Base-by-base conservation (phyloP, 1,284 basidiomycete species). In the Cutaneotrichosporon dermatis region DNA sequence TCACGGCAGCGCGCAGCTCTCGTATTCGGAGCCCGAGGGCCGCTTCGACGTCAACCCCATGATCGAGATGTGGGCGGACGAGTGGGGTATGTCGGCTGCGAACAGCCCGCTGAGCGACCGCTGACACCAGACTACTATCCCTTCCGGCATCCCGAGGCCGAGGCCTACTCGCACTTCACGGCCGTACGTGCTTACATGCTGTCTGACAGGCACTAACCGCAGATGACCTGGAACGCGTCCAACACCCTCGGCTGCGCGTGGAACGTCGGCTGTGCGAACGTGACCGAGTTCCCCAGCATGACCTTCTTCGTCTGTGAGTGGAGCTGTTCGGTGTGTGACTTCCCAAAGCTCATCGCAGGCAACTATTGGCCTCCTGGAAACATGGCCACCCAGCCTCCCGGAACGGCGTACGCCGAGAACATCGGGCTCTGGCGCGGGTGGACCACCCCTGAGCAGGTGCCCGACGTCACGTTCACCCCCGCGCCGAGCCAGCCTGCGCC, bases 341-440 rank as follows among this genome's bases (percentile, higher is more conserved):
- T n/a, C n/a, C 2, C 25, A 25, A 25, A 25, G 33, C 51, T 53
- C 10, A 46, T 46, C 34, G 4, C 16, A 59, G 58, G 58, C 58
- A 60, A 63, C 61, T 63, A 63, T 58, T 63, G 58, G 58, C 61
- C 61, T 4, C 44, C 25, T 4, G 58, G 58, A 16, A 63, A 63
- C 50, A 37, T 63, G 37, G 45, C 40, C 7, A 57, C 61, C 40
- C 35, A 44, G 9, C 61, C 61, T 36, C 61, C 61, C 0, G 61
- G 61, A 1, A 9, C 39, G 35, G 25, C 48, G 34, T 63, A 58
- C 35, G 61, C 55, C 8, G 4, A 48, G 37, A 63, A 63, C 51
- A 37, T 63, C 12, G 10, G 16, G 2, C 60, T 60, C 56, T 63
- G 55, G n/a, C 60, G 59, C 3, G 54, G 54, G 44, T 63, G 61